phyloP scores from a whole-genome alignment of 108 stramenopile genomes.

The Fistulifera pelliculosa region DNA sequence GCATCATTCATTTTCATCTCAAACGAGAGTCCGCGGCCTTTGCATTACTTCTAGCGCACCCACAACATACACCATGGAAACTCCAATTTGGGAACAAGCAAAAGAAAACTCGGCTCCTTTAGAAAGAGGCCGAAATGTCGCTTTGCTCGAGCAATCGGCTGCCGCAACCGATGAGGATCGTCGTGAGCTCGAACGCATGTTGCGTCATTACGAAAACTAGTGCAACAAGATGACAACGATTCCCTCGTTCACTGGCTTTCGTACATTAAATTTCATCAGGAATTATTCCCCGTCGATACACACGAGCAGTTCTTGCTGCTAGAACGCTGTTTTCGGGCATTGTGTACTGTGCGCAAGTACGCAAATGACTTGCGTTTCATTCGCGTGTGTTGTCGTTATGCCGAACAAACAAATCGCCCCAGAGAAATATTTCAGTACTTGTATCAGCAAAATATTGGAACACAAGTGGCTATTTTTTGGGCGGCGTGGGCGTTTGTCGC shows the following conservation, averaged over 20 bases:
- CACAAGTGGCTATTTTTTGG: slow-evolving; percentile 52
- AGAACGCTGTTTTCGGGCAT: slow-evolving; percentile 69
- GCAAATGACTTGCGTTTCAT: slow-evolving; percentile 65
- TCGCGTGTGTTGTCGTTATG: slow-evolving; percentile 69
- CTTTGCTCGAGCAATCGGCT: slow-evolving; percentile 24
- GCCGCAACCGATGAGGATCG: slow-evolving; percentile 21
- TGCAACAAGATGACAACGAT: slow-evolving; percentile 50
- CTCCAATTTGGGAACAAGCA: slow-evolving; percentile 60
- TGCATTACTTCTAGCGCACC: too few species aligned
- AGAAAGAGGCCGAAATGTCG: slow-evolving; percentile 60
- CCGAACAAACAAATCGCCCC: slow-evolving; percentile 60
- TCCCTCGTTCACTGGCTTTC: slow-evolving; percentile 70
- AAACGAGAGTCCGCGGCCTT: too few species aligned
- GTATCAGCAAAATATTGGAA: slow-evolving; percentile 59
- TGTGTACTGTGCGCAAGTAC: slow-evolving; percentile 47
- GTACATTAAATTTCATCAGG: slow-evolving; percentile 72
- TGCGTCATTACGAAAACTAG: slow-evolving; percentile 41
- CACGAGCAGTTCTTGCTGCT: slow-evolving; percentile 66
- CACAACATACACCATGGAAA: slow-evolving; percentile 9
- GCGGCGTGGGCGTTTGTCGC: slow-evolving; percentile 56
- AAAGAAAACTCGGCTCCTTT: slow-evolving; percentile 85
- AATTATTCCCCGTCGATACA: slow-evolving; percentile 58
- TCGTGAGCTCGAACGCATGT: slow-evolving; percentile 15
- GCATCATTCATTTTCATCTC: too few species aligned
- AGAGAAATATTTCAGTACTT: slow-evolving; percentile 63